A percentile compares a stretch with the other conserved stretches of the same genome.
Conservation (phyloP, 1,139 yeast genomes). For the Yarrowia galli region DNA sequence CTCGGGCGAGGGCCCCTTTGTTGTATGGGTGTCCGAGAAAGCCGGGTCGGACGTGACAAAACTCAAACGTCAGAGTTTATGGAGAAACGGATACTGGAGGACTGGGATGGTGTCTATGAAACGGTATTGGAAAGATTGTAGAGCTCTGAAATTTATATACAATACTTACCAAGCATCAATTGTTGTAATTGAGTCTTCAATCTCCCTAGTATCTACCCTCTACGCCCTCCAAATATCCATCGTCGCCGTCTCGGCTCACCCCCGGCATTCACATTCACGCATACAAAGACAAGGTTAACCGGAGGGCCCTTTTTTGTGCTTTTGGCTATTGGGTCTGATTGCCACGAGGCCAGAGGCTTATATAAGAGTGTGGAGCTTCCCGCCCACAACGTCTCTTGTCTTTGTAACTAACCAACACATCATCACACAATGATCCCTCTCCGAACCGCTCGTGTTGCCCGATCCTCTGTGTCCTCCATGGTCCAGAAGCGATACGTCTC, state of each 20-base stretch:
- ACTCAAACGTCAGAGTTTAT: constrained; percentile 26
- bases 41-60: constrained; percentile 38
- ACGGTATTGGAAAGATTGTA: no score
- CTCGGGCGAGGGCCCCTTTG: neutral
- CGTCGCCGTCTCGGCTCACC: constrained; percentile 25
- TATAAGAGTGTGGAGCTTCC: constrained; percentile 6
- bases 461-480: constrained; percentile 44
- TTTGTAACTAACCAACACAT: constrained; percentile 12
- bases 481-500: constrained; percentile 40
- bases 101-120: no score
- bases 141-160: neutral
- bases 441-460: constrained; percentile 42
- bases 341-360: constrained; percentile 15
- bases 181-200: neutral
- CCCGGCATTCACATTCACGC: constrained; percentile 39
- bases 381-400: constrained; percentile 5
- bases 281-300: constrained; percentile 39
- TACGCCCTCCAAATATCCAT: neutral
- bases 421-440: constrained; percentile 36
- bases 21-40: constrained; percentile 28
- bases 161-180: neutral
- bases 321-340: constrained; percentile 27
- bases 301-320: constrained; percentile 13
- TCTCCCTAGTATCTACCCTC: neutral
- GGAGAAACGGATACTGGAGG: constrained; percentile 35